Base-by-base conservation (phyloP, 352 stramenopile genomes). In the Pythium pectinolyticum region DNA sequence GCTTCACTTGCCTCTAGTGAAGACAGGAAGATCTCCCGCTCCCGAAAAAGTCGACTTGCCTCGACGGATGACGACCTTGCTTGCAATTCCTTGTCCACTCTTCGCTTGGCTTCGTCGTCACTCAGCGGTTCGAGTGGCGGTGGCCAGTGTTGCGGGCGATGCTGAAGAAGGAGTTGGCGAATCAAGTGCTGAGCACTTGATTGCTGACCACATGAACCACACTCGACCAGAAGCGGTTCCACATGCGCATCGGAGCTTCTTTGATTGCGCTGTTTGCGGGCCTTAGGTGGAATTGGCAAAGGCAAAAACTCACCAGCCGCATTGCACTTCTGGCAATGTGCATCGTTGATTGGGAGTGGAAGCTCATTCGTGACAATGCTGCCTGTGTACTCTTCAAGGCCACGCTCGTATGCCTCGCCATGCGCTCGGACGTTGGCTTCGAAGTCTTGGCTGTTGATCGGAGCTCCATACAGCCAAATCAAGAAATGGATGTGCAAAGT, bases 401-500 rank as follows among this genome's bases (percentile, higher is more conserved):
- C 24, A 20, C 10, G 12, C 19, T 37, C 14, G 28, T 28, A 65
- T 0, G 37, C 19, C 1, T 22, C 9, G 9, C 57, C 57, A 17
- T 53, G 9, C 31, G 20, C 8, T 17, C 24, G 6, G 0, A 58
- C 35, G 3, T 48, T 39, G 5, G 50, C n/a, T 28, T 65, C 57
- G 20, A 58, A 65, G 3, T 19, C 27, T 6, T 45, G 5, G 20
- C 57, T 58, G 37, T 65, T 65, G n/a, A 53, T n/a, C 0, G 47
- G 57, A 2, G 49, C 57, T 8, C 57, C 48, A 37, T 39, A 37
- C 15, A 65, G 24, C 57, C 46, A 65, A 2, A 65, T n/a, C 0
- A 58, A 10, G 37, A 65, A 65, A 25, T 65, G 57, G 27, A 65
- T 65, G 27, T 65, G 57, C 2, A 65, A 20, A 5, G 47, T 65